Base-by-base conservation (phyloP, 768 basidiomycete genomes). In the Lentinula detonsa region DNA sequence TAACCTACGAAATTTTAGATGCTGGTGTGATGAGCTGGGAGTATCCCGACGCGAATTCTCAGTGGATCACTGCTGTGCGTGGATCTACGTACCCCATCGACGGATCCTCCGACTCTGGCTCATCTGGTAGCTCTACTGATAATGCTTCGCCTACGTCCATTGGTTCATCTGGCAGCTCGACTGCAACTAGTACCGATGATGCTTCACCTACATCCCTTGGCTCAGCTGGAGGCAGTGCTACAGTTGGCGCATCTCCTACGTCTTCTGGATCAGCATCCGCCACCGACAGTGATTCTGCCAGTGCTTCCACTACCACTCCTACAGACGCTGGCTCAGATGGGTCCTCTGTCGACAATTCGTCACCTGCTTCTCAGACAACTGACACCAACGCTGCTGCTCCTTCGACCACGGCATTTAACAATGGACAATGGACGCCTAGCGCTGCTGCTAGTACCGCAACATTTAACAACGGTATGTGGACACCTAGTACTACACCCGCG, bases 31-130 rank as follows among this genome's bases (percentile, higher is more conserved):
- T 73, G 73, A 66, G 66, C 23, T 70, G 71, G 71, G 63, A 74
- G 73, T 79, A 73, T 68, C 78, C 78, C 58, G 71, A 75, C 61
- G 77, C 75, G 6, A 72, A 70, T 16, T 70, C 74, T 15, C 21
- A 71, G 28, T 81, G 79, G 78, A 77, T 81, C 55, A 55, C 68
- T 57, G 66, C 67, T 21, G 77, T 78, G 33, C 74, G 77, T 21
- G 62, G 71, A 8, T 67, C 66, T 54, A 65, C 76, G 34, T 77
- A 72, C 59, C 54, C 54, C 5, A 28, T 43, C 13, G 54, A 43
- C 40, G 56, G 56, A n/a, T 46, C 56, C 28, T n/a, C 56, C 4
- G 56, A 18, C 16, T 42, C 56, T 46, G 56, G 45, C 4, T 57
- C 56, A 21, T 28, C 40, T 33, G 28, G 33, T 42, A 15, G 16